These are phyloP conservation scores for Exophiala oligosperma DNA, from an alignment of 2,329 filamentous ascomycete species.

Conservation along the genomic window DNA sequence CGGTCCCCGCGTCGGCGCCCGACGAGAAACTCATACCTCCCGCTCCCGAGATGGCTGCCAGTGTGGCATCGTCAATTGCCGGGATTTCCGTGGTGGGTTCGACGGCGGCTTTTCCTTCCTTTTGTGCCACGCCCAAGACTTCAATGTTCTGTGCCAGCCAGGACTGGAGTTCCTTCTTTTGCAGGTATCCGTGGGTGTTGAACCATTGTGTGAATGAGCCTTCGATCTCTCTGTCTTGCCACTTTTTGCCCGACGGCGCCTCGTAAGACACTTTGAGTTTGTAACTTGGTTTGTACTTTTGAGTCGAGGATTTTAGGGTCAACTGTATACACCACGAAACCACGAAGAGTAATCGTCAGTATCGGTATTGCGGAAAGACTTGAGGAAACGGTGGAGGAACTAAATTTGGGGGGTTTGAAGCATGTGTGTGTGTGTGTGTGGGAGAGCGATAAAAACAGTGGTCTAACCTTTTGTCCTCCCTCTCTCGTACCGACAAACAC, in stretches of 20 bases:
- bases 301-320: slow-evolving; percentile 67
- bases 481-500: slow-evolving; percentile 75
- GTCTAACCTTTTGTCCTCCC: slow-evolving; percentile 63
- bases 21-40: slow-evolving; percentile 4
- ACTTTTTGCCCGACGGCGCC: slow-evolving; percentile 39
- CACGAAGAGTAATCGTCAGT: no score
- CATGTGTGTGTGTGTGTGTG: no score
- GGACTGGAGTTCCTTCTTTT: slow-evolving; percentile 60
- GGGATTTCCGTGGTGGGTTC: slow-evolving; percentile 1
- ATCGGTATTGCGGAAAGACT: no score
- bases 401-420: no score
- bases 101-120: slow-evolving; percentile 8
- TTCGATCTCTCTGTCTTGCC: slow-evolving; percentile 51
- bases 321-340: slow-evolving; percentile 52
- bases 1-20: slow-evolving; percentile 1
- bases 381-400: no score
- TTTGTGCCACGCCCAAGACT: slow-evolving; percentile 51
- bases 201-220: slow-evolving; percentile 64
- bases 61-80: not conserved
- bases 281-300: slow-evolving; percentile 82
- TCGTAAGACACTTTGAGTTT: slow-evolving; percentile 62
- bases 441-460: no score
- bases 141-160: slow-evolving; percentile 62
- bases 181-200: slow-evolving; percentile 56
- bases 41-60: not conserved